Conservation (phyloP, 1,139 yeast species). For the Hansenula lynferdii region DNA sequence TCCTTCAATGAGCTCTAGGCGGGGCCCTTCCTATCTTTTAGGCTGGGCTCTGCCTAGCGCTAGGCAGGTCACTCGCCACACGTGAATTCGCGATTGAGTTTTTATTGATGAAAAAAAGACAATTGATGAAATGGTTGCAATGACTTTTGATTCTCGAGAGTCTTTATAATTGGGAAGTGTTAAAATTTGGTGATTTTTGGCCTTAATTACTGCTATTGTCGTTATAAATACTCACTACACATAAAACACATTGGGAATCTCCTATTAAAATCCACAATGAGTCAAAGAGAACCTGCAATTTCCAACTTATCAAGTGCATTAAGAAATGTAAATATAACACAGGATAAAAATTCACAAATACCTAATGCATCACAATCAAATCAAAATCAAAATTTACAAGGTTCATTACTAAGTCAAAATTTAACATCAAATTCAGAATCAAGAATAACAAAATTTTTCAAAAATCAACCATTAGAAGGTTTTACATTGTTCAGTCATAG, state of each 20-base stretch:
- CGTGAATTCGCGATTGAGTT: too few species aligned
- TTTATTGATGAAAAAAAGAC: too few species aligned
- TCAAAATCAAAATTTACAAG: slow-evolving; percentile 6
- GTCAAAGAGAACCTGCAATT: slow-evolving; percentile 14
- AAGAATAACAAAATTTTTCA: slow-evolving; percentile 70
- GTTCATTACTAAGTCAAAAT: slow-evolving; percentile 20
- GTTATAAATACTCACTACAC: background rate
- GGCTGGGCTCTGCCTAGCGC: too few species aligned
- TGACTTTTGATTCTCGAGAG: too few species aligned
- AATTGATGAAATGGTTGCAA: too few species aligned
- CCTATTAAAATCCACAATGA: too few species aligned
- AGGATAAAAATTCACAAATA: slow-evolving; percentile 7
- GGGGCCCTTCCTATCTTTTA: too few species aligned
- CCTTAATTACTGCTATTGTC: too few species aligned
- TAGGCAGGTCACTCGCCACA: too few species aligned
- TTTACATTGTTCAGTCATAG: slow-evolving; percentile 85
- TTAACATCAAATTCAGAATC: slow-evolving; percentile 26
- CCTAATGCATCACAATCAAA: slow-evolving; percentile 2
- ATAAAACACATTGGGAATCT: background rate
- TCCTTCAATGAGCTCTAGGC: too few species aligned
- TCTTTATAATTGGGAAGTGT: too few species aligned
- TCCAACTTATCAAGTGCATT: slow-evolving; percentile 26
- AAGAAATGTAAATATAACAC: slow-evolving; percentile 16
- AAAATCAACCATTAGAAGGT: slow-evolving; percentile 77
- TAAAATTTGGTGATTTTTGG: too few species aligned